A percentile compares a stretch with the other conserved stretches of the same genome.
phyloP scores from a whole-genome alignment of 495 filamentous ascomycete species.

The Hypoxylon crocopeplum region DNA sequence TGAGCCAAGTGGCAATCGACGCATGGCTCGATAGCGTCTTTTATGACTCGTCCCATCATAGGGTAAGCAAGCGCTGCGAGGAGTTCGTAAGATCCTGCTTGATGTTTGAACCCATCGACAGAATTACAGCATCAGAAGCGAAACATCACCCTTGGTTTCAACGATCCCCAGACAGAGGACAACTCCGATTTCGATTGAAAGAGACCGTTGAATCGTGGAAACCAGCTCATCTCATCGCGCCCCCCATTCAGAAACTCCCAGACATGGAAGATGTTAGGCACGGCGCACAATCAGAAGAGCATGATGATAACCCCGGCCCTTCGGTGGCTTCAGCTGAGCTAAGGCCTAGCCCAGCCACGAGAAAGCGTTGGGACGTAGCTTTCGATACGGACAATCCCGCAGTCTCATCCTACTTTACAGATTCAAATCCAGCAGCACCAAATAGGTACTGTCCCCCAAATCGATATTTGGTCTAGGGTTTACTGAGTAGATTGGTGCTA shows the following conservation, averaged over 20 bases:
- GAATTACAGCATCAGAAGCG: slow-evolving; percentile 63
- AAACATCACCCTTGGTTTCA: slow-evolving; percentile 67
- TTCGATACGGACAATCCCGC: no score
- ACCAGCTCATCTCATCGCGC: slow-evolving; percentile 11
- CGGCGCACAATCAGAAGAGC: neutral
- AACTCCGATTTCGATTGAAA: slow-evolving; percentile 7
- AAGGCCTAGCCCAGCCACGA: no score
- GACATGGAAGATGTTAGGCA: slow-evolving; percentile 2
- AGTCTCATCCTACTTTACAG: no score
- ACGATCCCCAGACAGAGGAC: slow-evolving; percentile 33
- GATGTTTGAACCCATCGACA: slow-evolving; percentile 53
- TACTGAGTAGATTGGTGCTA: no score
- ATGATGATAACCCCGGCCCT: neutral
- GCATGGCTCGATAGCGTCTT: slow-evolving; percentile 36
- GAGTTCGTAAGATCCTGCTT: slow-evolving; percentile 64
- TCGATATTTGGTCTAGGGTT: no score
- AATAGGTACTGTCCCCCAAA: no score
- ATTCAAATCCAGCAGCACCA: no score
- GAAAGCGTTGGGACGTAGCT: no score
- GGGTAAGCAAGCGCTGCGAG: slow-evolving; percentile 51
- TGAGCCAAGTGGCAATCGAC: slow-evolving; percentile 34
- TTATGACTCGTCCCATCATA: slow-evolving; percentile 46
- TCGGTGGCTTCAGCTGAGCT: neutral
- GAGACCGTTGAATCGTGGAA: slow-evolving; percentile 20
- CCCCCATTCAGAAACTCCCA: slow-evolving; percentile 27